phyloP scores from a whole-genome alignment of 192 early-diverging fungal species.

The Obelidium mucronatum region DNA sequence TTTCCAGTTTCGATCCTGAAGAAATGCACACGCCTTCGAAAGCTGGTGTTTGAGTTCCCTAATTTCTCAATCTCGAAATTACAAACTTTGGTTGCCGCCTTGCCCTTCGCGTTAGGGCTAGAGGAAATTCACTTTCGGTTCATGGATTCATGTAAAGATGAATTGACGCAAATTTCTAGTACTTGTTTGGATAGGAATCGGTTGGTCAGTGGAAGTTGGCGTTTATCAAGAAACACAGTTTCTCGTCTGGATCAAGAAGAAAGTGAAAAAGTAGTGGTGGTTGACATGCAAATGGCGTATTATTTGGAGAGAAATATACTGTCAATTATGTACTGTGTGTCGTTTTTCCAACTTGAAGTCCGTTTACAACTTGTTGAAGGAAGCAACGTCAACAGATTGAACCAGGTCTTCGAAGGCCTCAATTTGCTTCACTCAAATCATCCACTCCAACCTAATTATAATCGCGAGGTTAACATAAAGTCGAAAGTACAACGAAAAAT shows the following conservation, averaged over 20 bases:
- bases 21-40: not conserved
- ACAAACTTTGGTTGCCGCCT: too few relatives aligned
- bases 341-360: not conserved
- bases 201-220: too few relatives aligned
- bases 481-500: conserved; percentile 76
- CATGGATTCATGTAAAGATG: not conserved
- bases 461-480: too few relatives aligned
- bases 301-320: too few relatives aligned
- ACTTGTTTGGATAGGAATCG: not conserved
- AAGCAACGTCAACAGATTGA: conserved; percentile 7
- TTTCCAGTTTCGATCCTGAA: not conserved
- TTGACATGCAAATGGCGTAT: too few relatives aligned
- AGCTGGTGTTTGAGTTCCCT: too few relatives aligned
- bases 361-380: conserved; percentile 14
- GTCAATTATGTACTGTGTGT: too few relatives aligned
- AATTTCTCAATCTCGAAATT: too few relatives aligned
- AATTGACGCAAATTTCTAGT: not conserved
- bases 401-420: not conserved
- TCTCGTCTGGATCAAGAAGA: too few relatives aligned
- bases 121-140: not conserved
- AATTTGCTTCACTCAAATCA: conserved; percentile 5
- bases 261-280: too few relatives aligned
- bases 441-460: conserved; percentile 78
- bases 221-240: too few relatives aligned
- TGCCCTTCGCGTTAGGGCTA: too few relatives aligned